Percentiles rank a stretch among this genome's conserved stretches.
These are phyloP conservation scores for Coelastrella sp. DNA, from an alignment of 139 green algal species.

Conservation along the genomic window DNA sequence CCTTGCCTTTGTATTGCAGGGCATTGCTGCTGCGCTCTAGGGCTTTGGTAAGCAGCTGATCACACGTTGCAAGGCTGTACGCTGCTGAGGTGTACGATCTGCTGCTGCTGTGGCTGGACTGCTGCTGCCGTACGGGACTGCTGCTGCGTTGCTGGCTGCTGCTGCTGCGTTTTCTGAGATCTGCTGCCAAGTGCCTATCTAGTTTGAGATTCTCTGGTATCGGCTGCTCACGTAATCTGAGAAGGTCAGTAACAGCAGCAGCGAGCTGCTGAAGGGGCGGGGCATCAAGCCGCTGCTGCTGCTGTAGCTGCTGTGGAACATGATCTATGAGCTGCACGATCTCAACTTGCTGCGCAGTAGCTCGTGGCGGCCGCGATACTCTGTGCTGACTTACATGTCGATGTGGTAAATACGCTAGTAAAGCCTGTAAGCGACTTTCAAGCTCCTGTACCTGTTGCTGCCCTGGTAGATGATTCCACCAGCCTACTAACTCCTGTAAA, in stretches of 20 bases:
- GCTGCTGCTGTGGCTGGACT: not conserved
- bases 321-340: not conserved
- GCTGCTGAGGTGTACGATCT: not conserved
- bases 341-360: not conserved
- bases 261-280: not conserved
- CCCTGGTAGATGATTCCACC: not conserved
- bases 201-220: too few species aligned
- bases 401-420: not conserved
- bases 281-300: not conserved
- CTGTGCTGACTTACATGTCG: not conserved
- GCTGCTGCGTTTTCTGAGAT: not conserved
- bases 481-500: not conserved
- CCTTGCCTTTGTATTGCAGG: not conserved
- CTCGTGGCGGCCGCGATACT: not conserved
- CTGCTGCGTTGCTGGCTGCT: not conserved
- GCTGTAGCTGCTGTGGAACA: not conserved
- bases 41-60: not conserved
- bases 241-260: not conserved
- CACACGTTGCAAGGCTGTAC: not conserved
- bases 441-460: not conserved
- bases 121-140: not conserved
- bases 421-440: not conserved
- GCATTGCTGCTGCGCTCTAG: not conserved
- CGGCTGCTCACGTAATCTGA: not conserved
- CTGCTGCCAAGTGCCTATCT: not conserved